Evolutionary conservation across 768 basidiomycete genomes (phyloP), one percentile per base, ranked within the genome.

Genomic region (Pleurotus citrinopileatus): DNA sequence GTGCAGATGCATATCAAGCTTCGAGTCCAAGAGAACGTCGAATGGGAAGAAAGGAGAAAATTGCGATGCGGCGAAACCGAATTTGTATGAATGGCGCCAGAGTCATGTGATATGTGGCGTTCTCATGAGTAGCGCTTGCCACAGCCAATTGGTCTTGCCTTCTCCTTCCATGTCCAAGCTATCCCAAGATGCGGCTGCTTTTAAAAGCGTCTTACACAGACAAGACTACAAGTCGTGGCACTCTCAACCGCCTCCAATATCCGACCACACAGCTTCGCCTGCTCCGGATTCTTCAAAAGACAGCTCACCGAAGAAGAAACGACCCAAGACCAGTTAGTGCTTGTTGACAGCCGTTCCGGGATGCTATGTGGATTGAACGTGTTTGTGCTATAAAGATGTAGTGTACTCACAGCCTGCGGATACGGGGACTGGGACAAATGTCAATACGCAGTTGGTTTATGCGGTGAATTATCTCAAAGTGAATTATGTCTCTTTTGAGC

Each of bases 391-490:
- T 25, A 3, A 23, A 37, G 26, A 62, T 42, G 43, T 90, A 59
- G 88, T 91, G 13, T 91, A 86, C 66, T 91, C 92, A 10, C 92
- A 94, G 67, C 91, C 93, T 13, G 86, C 86, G n/a, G 85, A 93
- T 64, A 91, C 87, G 1, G 89, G 89, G 4, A 82, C 84, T 13
- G 91, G 91, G 8, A 79, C 71, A 50, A 90, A 95, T 73, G 76
- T 89, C 55, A 91, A 91, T 61, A 95, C 93, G 0, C 91, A 94
- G 67, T 77, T 95, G 26, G 84, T 93, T 2, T 92, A 91, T 63
- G 88, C 88, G 4, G 84, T 95, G 22, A 84, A 84, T 59, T 79
- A 87, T 67, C 80, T 95, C 56, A 94, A 90, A 75, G 89, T 89
- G 62, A 54, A 68, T 63, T 38, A 38, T 28, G 22, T 34, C 40